These are phyloP conservation scores for Fusarium sp. DNA, from an alignment of 2,329 filamentous ascomycete genomes.

Conservation along the genomic window DNA sequence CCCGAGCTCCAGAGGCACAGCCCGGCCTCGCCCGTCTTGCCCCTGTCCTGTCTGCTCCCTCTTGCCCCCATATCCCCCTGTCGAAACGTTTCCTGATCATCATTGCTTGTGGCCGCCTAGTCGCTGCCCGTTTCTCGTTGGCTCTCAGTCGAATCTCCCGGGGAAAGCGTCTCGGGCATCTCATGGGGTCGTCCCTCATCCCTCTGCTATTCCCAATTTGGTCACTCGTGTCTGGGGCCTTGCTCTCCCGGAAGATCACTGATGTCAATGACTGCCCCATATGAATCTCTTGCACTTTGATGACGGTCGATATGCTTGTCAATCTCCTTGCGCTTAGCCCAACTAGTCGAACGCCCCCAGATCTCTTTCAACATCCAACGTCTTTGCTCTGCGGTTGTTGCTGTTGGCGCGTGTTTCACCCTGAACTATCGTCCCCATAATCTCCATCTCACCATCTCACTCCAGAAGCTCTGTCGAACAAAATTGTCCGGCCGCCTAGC, in stretches of 20 bases:
- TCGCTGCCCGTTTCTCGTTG: slow-evolving; percentile 30
- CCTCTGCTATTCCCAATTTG: slow-evolving; percentile 29
- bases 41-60: slow-evolving; percentile 23
- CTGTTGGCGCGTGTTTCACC: slow-evolving; percentile 37
- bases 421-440: slow-evolving; percentile 30
- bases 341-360: slow-evolving; percentile 8
- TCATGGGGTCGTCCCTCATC: slow-evolving; percentile 9
- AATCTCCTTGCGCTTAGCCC: slow-evolving; percentile 26
- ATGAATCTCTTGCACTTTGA: slow-evolving; percentile 17
- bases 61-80: slow-evolving; percentile 5
- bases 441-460: slow-evolving; percentile 29
- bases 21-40: slow-evolving; percentile 37
- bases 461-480: slow-evolving; percentile 38
- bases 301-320: slow-evolving; percentile 36
- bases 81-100: slow-evolving; percentile 21
- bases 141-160: slow-evolving; percentile 29
- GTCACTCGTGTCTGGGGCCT: slow-evolving; percentile 38
- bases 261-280: slow-evolving; percentile 36
- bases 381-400: not conserved
- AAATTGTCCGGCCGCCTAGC: slow-evolving; percentile 19
- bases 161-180: slow-evolving; percentile 33
- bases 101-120: slow-evolving; percentile 7
- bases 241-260: slow-evolving; percentile 38
- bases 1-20: slow-evolving; percentile 39
- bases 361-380: not conserved